Base-by-base conservation (phyloP, 2,329 filamentous ascomycete genomes). In the Passalora sequoiae region DNA sequence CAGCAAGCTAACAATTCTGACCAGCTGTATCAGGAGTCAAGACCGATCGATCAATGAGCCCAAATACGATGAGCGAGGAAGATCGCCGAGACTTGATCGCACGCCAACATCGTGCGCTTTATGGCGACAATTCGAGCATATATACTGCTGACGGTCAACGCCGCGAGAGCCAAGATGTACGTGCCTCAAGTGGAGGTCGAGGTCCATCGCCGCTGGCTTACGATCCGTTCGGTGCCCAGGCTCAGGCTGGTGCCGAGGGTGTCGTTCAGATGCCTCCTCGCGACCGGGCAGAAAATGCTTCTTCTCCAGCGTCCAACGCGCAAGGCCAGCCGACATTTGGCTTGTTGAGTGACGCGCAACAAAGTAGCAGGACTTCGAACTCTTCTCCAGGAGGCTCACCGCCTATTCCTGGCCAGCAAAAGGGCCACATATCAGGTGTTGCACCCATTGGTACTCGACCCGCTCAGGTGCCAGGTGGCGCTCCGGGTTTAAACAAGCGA, bases 51-150 rank as follows among this genome's bases (percentile, higher is more conserved):
- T 83, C 86, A 59, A 78, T 89, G 71, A 92, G 86, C 71, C 87
- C 87, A 41, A 82, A 80, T 65, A 77, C 83, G 59, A 86, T 95
- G 84, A 94, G 84, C 64, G 92, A 97, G 72, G 89, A 96, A 60
- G 89, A 95, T 62, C 91, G 91, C 60, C 88, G 91, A 59, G 91
- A 97, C 60, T 77, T 97, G 66, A 94, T 97, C 68, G 86, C 89
- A 58, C 89, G 91, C 63, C 92, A 97, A 71, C 89, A 94, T 69
- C 89, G 84, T 68, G 89, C 91, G 54, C 72, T 98, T 55, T 98
- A 97, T 68, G 88, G 89, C 64, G 87, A 80, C 60, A 75, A 77
- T 54, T 73, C 77, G 27, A 69, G 77, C 39, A 84, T 87, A 64
- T 80, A 83, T 62, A 81, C 83, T 55, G 79, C 81, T 38, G 84